phyloP scores from a whole-genome alignment of 768 basidiomycete species.

The Coprinellus micaceus region DNA sequence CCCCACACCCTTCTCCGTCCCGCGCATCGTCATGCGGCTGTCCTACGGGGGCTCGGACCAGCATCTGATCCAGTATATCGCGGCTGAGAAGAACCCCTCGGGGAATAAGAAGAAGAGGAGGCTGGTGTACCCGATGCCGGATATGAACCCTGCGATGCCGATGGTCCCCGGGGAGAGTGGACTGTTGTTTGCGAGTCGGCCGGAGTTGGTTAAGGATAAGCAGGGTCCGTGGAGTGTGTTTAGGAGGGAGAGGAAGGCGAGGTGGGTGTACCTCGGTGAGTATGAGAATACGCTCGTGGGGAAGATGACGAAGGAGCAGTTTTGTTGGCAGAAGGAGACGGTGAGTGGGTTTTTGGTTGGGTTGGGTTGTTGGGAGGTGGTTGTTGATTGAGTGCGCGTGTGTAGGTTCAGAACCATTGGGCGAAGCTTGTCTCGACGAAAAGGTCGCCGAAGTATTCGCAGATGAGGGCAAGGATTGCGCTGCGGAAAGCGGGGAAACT shows the following conservation, averaged over 20 bases:
- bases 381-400: too few relatives aligned
- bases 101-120: constrained; percentile 3
- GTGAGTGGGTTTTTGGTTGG: constrained; percentile 2
- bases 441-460: constrained; percentile 17
- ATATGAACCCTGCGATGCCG: constrained; percentile 22
- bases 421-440: constrained; percentile 10
- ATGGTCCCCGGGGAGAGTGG: constrained; percentile 21
- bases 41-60: constrained; percentile 20
- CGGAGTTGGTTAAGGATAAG: constrained; percentile 15
- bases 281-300: constrained; percentile 20
- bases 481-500: constrained; percentile 15
- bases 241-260: constrained; percentile 10
- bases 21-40: constrained; percentile 16
- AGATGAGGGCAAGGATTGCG: constrained; percentile 25
- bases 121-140: constrained; percentile 18
- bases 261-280: constrained; percentile 25
- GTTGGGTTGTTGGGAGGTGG: too few relatives aligned
- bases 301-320: constrained; percentile 17
- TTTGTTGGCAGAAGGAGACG: constrained; percentile 12
- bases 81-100: constrained; percentile 6
- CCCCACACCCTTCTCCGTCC: constrained; percentile 8
- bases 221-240: constrained; percentile 18
- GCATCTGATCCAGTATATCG: constrained; percentile 15
- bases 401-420: constrained; percentile 5
- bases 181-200: constrained; percentile 19